Conservation (phyloP, 805 yeast species). For the Wickerhamiella alocasiicola region DNA sequence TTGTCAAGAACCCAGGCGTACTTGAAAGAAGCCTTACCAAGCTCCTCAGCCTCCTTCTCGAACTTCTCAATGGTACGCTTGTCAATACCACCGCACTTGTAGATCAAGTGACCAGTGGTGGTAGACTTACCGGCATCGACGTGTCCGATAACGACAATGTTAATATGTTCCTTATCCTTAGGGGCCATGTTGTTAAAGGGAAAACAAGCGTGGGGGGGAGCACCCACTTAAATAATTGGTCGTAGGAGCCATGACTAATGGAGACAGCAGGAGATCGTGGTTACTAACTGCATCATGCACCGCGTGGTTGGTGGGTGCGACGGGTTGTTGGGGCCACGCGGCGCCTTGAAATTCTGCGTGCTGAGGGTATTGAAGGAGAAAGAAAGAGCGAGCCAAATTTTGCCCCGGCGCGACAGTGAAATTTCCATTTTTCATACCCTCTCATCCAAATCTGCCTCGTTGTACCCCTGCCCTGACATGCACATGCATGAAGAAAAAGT, state of each 20-base stretch:
- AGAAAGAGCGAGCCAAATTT: too few relatives aligned
- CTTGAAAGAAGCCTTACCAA: conserved; percentile 95
- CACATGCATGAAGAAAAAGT: conserved; percentile 7
- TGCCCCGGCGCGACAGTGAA: too few relatives aligned
- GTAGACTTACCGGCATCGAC: conserved; percentile 99
- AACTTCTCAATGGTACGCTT: conserved; percentile 98
- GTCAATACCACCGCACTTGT: conserved; percentile 97
- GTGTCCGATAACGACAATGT: conserved; percentile 99
- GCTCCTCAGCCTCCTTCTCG: conserved; percentile 96
- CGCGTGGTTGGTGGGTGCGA: background rate
- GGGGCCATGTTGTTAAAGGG: conserved; percentile 8
- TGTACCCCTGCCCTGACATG: conserved; percentile 5
- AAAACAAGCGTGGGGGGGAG: conserved; percentile 1
- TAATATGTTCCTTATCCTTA: conserved; percentile 92
- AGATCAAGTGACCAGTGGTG: conserved; percentile 98
- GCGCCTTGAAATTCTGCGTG: too few relatives aligned
- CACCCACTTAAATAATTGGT: conserved; percentile 8
- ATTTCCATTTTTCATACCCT: too few relatives aligned
- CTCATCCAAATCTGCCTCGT: too few relatives aligned
- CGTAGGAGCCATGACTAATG: conserved; percentile 6
- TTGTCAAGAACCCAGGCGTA: conserved; percentile 97
- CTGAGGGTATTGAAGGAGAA: too few relatives aligned
- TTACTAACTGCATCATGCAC: conserved; percentile 7
- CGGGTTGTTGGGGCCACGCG: too few relatives aligned
- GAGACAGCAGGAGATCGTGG: conserved; percentile 4